Evolutionary conservation across 2,329 filamentous ascomycete genomes (phyloP), one percentile per base, ranked within the genome.

Genomic region (Ophiostoma ulmi): DNA sequence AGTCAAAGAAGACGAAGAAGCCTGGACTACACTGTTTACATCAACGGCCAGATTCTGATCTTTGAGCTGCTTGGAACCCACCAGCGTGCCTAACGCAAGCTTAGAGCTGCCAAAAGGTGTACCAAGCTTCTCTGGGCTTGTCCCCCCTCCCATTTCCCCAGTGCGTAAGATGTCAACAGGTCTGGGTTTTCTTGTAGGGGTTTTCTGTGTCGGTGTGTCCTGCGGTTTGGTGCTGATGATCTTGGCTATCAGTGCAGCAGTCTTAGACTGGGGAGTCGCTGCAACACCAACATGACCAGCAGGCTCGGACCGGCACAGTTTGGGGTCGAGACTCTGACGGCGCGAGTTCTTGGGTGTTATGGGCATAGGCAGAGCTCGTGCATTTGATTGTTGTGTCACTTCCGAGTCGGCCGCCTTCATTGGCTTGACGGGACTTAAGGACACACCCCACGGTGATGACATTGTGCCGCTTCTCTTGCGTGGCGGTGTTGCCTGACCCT

Each of bases 241-340:
- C 5, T 72, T 72, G 17, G 73, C 71, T 65, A 74, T 73, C 41
- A 74, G 11, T 0, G 72, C 69, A 1, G 71, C 71, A 13, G 73
- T 72, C 22, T 73, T 74, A 7, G 73, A 74, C 22, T 73, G 73
- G 0, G 72, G 65, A 1, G 70, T 71, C 3, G 5, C 67, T 1
- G 38, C 71, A 8, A 70, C 44, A 3, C 69, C 69, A 5, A 69
- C 67, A 44, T 61, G 67, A 0, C 67, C 52, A 4, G 69, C 69
- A 31, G 71, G 71, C 17, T 70, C 69, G 3, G 69, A 69, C 39
- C 13, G 67, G 22, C 48, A 61, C 6, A 55, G 36, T 14, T 67
- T 36, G 8, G 31, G n/a, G 11, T 55, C 38, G 2, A 67, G n/a
- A 14, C 7, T 61, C 11, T n/a, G 48, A 1, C 31, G 35, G 10